A percentile compares a stretch with the other conserved stretches of the same genome.
Evolutionary conservation across 108 stramenopile genomes (phyloP).

Genomic region (Skeletonema menzelii): DNA sequence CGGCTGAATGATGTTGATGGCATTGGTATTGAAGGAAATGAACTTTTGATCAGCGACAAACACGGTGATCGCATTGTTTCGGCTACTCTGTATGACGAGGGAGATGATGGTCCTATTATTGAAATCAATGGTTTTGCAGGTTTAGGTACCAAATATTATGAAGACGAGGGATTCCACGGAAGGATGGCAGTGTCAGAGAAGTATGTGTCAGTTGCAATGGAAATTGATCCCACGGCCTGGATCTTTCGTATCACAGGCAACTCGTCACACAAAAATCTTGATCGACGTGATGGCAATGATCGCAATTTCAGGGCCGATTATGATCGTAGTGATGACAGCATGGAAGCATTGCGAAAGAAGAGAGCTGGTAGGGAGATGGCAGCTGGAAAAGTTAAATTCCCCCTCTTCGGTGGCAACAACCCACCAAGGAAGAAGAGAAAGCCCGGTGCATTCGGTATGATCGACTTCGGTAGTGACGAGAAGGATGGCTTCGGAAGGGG

Average conservation of each 20-base stretch:
- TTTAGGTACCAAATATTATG: constrained; percentile 16
- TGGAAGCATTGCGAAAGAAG: neutral
- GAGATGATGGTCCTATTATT: constrained; percentile 7
- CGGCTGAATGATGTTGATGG: constrained; percentile 21
- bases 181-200: constrained; percentile 30
- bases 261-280: constrained; percentile 21
- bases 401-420: constrained; percentile 22
- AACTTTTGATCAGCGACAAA: constrained; percentile 25
- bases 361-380: constrained; percentile 24
- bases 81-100: constrained; percentile 14
- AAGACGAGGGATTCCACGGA: constrained; percentile 38
- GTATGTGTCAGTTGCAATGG: constrained; percentile 26
- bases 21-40: constrained; percentile 20
- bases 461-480: neutral
- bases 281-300: constrained; percentile 29
- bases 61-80: constrained; percentile 27
- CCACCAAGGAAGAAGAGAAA: constrained; percentile 27
- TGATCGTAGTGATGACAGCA: constrained; percentile 16
- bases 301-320: constrained; percentile 8
- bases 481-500: constrained; percentile 24
- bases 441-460: neutral
- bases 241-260: constrained; percentile 22
- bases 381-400: constrained; percentile 42
- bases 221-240: constrained; percentile 23
- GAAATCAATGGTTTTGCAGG: constrained; percentile 24